phyloP scores from a whole-genome alignment of 2,329 filamentous ascomycete species.

The Colletotrichum tanaceti region DNA sequence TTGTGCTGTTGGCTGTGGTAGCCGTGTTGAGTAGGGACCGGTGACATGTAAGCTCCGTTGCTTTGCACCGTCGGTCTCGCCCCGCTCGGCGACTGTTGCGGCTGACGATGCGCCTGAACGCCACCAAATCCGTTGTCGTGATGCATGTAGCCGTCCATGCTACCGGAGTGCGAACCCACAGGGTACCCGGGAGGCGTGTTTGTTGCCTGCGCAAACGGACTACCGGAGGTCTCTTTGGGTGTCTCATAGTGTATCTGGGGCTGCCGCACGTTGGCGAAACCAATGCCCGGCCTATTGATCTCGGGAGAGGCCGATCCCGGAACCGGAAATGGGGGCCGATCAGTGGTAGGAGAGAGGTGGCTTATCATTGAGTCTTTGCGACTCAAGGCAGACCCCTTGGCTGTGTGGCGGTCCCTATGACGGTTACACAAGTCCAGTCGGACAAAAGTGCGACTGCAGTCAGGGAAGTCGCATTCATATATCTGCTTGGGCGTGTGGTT shows the following conservation, averaged over 20 bases:
- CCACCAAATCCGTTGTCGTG: slow-evolving; percentile 53
- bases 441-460: slow-evolving; percentile 91
- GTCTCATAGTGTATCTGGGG: slow-evolving; percentile 59
- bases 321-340: slow-evolving; percentile 55
- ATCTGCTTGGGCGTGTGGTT: slow-evolving; percentile 98
- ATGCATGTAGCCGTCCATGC: slow-evolving; percentile 58
- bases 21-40: slow-evolving; percentile 61
- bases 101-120: slow-evolving; percentile 46
- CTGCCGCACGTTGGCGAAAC: slow-evolving; percentile 55
- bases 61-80: slow-evolving; percentile 61
- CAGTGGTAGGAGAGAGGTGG: slow-evolving; percentile 59
- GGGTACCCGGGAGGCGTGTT: slow-evolving; percentile 52
- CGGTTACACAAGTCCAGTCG: slow-evolving; percentile 91
- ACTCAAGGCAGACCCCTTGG: slow-evolving; percentile 80
- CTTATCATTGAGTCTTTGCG: slow-evolving; percentile 76
- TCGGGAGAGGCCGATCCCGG: slow-evolving; percentile 61
- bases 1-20: slow-evolving; percentile 60
- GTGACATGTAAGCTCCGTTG: slow-evolving; percentile 63
- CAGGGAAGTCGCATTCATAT: slow-evolving; percentile 91
- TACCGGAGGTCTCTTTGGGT: slow-evolving; percentile 56
- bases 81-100: slow-evolving; percentile 57
- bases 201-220: slow-evolving; percentile 60
- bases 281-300: slow-evolving; percentile 56
- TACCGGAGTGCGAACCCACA: slow-evolving; percentile 48
- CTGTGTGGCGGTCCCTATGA: slow-evolving; percentile 83